Conservation (phyloP, 2,329 filamentous ascomycete genomes). For the Fusarium aywerte region DNA sequence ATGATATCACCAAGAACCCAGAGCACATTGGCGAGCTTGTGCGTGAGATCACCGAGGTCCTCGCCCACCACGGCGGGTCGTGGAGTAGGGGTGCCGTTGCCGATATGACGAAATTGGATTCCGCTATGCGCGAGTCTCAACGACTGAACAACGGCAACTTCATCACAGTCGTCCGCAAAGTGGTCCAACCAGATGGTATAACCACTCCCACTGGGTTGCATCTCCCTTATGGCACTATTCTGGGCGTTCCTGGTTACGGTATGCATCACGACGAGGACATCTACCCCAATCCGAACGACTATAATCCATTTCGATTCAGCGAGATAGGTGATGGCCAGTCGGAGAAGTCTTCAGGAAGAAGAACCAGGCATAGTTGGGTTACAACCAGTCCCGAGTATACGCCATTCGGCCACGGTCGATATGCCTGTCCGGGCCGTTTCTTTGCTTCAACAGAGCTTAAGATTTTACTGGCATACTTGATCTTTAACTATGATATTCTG, state of each 20-base stretch:
- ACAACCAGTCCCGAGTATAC: background rate
- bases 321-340: background rate
- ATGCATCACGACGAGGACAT: background rate
- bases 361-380: background rate
- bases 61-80: background rate
- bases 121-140: slow-evolving; percentile 1
- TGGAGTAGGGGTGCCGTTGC: background rate
- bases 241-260: background rate
- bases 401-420: background rate
- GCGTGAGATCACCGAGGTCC: background rate
- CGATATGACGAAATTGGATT: background rate
- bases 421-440: background rate
- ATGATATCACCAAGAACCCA: background rate
- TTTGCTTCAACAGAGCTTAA: background rate
- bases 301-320: background rate
- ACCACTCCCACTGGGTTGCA: background rate
- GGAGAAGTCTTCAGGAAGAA: background rate
- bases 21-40: background rate
- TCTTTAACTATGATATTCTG: background rate
- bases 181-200: background rate
- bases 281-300: background rate
- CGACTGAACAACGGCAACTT: background rate
- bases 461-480: background rate
- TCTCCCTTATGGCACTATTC: background rate
- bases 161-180: background rate